Conservation (phyloP, 1,284 basidiomycete genomes). For the Phellopilus nigrolimitatus region DNA sequence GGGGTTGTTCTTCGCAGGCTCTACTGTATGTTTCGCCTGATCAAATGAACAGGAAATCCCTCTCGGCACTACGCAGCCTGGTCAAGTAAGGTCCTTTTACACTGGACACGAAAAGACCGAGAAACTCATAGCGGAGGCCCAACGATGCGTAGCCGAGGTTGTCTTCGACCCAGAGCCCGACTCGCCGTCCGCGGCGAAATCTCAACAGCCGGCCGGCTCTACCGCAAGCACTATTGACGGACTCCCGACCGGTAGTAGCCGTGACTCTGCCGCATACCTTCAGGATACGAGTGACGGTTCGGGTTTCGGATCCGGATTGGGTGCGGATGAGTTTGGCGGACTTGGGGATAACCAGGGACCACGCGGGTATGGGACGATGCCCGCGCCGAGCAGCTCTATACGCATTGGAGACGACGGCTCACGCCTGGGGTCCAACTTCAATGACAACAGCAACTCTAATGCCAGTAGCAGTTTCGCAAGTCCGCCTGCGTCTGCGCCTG, state of each 20-base stretch:
- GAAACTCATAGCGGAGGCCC: constrained; percentile 57
- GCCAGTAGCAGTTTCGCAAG: constrained; percentile 1
- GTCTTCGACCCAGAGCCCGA: constrained; percentile 31
- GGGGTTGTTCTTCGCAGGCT: constrained; percentile 28
- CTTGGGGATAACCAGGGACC: constrained; percentile 2
- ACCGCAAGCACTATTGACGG: constrained; percentile 8
- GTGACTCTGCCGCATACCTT: not conserved
- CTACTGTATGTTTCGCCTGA: not conserved
- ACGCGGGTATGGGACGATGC: constrained; percentile 19
- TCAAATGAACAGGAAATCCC: constrained; percentile 63
- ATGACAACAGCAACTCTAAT: not conserved
- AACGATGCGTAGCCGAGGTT: constrained; percentile 54
- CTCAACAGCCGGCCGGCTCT: not conserved
- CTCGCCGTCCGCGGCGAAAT: not conserved
- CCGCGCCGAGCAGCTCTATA: constrained; percentile 9
- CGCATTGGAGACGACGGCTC: constrained; percentile 19
- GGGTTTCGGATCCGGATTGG: not conserved
- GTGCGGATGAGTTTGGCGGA: constrained; percentile 22
- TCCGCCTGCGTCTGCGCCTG: constrained; percentile 5
- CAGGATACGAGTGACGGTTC: constrained; percentile 1
- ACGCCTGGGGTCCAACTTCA: constrained; percentile 1
- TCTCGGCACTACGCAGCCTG: constrained; percentile 75
- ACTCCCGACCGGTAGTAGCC: constrained; percentile 1
- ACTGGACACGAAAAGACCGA: constrained; percentile 57
- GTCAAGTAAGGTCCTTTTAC: constrained; percentile 73